These are phyloP conservation scores for Tetraselmis chui DNA, from an alignment of 139 green algal genomes.

Conservation along the genomic window DNA sequence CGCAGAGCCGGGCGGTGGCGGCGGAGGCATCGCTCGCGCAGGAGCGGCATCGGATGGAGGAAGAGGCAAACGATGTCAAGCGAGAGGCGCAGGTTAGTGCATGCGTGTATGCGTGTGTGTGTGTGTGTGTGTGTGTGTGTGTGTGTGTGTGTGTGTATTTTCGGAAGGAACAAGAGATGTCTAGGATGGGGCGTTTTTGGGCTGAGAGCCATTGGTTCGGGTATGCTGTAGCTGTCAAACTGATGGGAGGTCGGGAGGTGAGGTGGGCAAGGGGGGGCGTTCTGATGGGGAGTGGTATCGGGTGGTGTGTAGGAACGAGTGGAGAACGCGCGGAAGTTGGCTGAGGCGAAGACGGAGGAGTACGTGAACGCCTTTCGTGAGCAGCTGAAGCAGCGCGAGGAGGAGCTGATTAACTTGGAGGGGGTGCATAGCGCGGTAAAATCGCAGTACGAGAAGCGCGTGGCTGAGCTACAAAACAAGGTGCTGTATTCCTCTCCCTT, in stretches of 20 bases:
- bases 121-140: no score
- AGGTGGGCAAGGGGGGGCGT: no score
- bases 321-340: not conserved
- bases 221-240: no score
- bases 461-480: constrained; percentile 37
- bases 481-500: not conserved
- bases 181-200: no score
- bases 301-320: not conserved
- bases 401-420: constrained; percentile 57
- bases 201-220: no score
- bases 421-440: constrained; percentile 51
- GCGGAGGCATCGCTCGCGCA: constrained; percentile 27
- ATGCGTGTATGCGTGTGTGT: no score
- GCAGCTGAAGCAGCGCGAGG: constrained; percentile 40
- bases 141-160: no score
- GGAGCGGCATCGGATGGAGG: constrained; percentile 15
- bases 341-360: not conserved
- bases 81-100: not conserved
- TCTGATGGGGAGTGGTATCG: no score
- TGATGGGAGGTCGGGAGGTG: no score
- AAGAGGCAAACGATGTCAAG: not conserved
- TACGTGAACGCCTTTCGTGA: not conserved
- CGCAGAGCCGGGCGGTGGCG: constrained; percentile 37
- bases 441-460: constrained; percentile 52
- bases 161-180: no score